These are phyloP conservation scores for Ephemerocybe angulata DNA, from an alignment of 768 basidiomycete species.

Conservation along the genomic window DNA sequence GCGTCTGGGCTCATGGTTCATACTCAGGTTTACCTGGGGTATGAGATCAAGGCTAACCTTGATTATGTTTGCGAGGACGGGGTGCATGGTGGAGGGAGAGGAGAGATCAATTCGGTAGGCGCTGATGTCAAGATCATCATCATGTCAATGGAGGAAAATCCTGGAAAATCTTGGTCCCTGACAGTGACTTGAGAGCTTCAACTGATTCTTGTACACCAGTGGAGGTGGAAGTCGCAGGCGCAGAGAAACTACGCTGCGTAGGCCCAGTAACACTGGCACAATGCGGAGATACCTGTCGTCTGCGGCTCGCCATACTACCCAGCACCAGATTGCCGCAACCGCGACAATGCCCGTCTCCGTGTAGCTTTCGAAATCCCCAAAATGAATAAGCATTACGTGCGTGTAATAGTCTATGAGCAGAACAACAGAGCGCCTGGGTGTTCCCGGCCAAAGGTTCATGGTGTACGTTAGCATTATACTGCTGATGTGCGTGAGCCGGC, in stretches of 20 bases:
- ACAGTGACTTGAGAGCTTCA: too few relatives aligned
- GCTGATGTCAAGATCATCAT: background rate
- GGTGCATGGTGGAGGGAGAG: constrained; percentile 4
- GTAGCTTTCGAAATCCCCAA: background rate
- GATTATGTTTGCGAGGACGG: background rate
- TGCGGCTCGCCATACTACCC: too few relatives aligned
- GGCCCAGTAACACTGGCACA: too few relatives aligned
- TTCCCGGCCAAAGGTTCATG: too few relatives aligned
- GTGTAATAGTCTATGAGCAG: background rate
- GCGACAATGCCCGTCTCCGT: too few relatives aligned
- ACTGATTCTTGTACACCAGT: too few relatives aligned
- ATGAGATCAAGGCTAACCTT: background rate
- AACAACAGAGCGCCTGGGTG: background rate
- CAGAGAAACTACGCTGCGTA: too few relatives aligned
- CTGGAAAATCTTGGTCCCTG: too few relatives aligned
- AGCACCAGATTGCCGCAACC: too few relatives aligned
- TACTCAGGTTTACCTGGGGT: background rate
- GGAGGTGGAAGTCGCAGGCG: too few relatives aligned
- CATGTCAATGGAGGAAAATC: too few relatives aligned
- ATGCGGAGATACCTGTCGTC: too few relatives aligned
- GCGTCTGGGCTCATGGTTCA: background rate
- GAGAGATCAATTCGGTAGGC: background rate
- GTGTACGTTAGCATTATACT: constrained; percentile 46
- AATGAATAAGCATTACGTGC: background rate
- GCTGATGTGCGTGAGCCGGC: constrained; percentile 76